Percentiles rank a stretch among this genome's conserved stretches.
Evolutionary conservation across 1,284 basidiomycete genomes (phyloP).

Genomic region (Malassezia nana): DNA sequence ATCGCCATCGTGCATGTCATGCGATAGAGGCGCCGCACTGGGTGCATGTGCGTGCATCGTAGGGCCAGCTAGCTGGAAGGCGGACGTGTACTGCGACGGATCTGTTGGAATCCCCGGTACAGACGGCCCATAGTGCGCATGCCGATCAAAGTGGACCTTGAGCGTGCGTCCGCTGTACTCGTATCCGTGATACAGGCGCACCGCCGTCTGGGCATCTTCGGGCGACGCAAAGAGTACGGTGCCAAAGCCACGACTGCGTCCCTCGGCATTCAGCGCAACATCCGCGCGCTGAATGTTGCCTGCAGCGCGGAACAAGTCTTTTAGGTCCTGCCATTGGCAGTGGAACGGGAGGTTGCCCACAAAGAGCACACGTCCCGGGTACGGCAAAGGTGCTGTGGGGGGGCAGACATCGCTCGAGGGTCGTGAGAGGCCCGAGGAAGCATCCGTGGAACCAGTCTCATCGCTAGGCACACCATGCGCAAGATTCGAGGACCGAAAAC

Average conservation of each 20-base stretch:
- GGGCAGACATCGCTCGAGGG: not conserved
- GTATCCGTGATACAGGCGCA: slow-evolving; percentile 55
- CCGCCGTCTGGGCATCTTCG: slow-evolving; percentile 79
- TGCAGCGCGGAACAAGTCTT: slow-evolving; percentile 41
- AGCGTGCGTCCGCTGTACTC: slow-evolving; percentile 73
- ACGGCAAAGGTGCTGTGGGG: slow-evolving; percentile 16
- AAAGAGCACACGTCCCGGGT: slow-evolving; percentile 43
- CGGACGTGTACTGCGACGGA: slow-evolving; percentile 45
- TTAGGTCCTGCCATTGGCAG: slow-evolving; percentile 48
- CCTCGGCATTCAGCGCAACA: slow-evolving; percentile 81
- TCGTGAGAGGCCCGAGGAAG: no score
- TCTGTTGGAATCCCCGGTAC: slow-evolving; percentile 30
- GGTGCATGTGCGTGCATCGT: not conserved
- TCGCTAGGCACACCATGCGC: not conserved
- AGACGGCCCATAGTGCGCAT: slow-evolving; percentile 20
- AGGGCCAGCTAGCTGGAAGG: slow-evolving; percentile 17
- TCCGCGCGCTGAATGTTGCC: slow-evolving; percentile 82
- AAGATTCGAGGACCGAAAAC: not conserved
- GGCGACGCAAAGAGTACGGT: slow-evolving; percentile 81
- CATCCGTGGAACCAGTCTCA: no score
- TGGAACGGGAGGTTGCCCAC: slow-evolving; percentile 46
- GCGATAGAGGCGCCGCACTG: not conserved
- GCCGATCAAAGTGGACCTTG: slow-evolving; percentile 70
- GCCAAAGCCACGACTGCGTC: slow-evolving; percentile 81
- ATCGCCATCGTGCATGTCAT: not conserved